phyloP scores from a whole-genome alignment of 1,284 basidiomycete genomes.

The Ustanciosporium gigantosporum region DNA sequence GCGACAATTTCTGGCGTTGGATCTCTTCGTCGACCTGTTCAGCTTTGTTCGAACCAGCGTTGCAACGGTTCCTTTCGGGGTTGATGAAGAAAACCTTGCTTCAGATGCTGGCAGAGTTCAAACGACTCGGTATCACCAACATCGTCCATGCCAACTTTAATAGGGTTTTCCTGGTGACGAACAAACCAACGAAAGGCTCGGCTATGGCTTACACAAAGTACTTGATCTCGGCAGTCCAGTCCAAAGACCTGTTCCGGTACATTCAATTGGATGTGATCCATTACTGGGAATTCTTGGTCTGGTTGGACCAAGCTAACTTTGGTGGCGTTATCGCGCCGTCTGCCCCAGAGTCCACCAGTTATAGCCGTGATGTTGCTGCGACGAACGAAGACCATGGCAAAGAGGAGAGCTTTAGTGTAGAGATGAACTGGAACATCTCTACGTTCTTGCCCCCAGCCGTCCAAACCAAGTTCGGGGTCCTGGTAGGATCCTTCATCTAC shows the following conservation, averaged over 20 bases:
- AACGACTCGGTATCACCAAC: constrained; percentile 80
- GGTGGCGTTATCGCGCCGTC: constrained; percentile 75
- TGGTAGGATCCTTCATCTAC: constrained; percentile 81
- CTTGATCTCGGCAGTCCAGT: constrained; percentile 85
- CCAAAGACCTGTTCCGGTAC: constrained; percentile 93
- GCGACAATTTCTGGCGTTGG: constrained; percentile 98
- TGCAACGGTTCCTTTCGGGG: constrained; percentile 90
- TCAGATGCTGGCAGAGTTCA: constrained; percentile 94
- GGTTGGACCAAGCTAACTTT: constrained; percentile 94
- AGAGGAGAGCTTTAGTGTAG: constrained; percentile 63
- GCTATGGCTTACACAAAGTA: constrained; percentile 95
- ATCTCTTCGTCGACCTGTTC: constrained; percentile 76
- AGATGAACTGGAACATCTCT: constrained; percentile 94
- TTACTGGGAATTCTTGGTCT: constrained; percentile 92
- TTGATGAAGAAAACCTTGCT: constrained; percentile 98
- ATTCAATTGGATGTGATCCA: constrained; percentile 82
- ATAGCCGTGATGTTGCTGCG: constrained; percentile 1
- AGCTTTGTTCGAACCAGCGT: constrained; percentile 86
- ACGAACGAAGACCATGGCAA: constrained; percentile 64
- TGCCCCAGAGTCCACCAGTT: neutral
- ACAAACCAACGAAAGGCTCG: constrained; percentile 87
- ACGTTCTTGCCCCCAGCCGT: constrained; percentile 83
- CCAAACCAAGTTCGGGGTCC: constrained; percentile 76
- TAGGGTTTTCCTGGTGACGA: constrained; percentile 85
- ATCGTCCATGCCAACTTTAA: constrained; percentile 96